Evolutionary conservation across 2,329 filamentous ascomycete genomes (phyloP).

Genomic region (Sclerotinia spermophila): DNA sequence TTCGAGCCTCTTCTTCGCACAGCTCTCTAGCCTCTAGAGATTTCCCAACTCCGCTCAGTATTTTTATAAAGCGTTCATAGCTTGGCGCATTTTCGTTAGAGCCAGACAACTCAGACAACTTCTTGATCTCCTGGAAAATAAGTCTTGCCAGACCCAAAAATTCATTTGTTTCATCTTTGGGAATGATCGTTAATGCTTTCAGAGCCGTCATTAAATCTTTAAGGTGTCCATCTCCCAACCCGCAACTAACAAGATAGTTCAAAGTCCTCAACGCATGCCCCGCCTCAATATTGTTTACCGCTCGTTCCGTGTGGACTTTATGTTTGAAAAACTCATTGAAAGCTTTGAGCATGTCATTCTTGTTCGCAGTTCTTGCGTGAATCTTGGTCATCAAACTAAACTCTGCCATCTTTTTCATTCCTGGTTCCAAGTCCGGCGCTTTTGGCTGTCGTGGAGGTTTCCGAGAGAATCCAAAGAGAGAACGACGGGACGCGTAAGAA

Average conservation of each 20-base stretch:
- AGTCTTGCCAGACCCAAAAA: constrained; percentile 28
- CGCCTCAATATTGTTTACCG: constrained; percentile 65
- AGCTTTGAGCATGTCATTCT: constrained; percentile 60
- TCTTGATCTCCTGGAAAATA: constrained; percentile 26
- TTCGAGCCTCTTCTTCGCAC: constrained; percentile 8
- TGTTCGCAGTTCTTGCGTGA: constrained; percentile 60
- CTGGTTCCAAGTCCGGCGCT: constrained; percentile 62
- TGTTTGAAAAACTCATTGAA: constrained; percentile 61
- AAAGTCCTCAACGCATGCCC: constrained; percentile 57
- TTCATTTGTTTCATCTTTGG: constrained; percentile 24
- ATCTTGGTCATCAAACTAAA: constrained; percentile 61
- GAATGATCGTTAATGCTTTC: constrained; percentile 24
- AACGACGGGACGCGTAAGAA: constrained; percentile 38
- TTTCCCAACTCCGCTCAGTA: constrained; percentile 29
- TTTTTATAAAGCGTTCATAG: constrained; percentile 4
- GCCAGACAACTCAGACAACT: constrained; percentile 3
- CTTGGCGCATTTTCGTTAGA: constrained; percentile 1
- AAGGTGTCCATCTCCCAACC: constrained; percentile 15
- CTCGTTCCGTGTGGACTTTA: constrained; percentile 46
- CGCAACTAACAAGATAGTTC: constrained; percentile 49
- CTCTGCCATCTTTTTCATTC: constrained; percentile 68
- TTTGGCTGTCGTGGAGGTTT: constrained; percentile 58
- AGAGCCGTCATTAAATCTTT: constrained; percentile 25
- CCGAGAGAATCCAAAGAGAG: constrained; percentile 58
- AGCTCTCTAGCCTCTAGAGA: constrained; percentile 30